Base-by-base conservation (phyloP, 352 stramenopile genomes). In the Globisporangium okanoganense region DNA sequence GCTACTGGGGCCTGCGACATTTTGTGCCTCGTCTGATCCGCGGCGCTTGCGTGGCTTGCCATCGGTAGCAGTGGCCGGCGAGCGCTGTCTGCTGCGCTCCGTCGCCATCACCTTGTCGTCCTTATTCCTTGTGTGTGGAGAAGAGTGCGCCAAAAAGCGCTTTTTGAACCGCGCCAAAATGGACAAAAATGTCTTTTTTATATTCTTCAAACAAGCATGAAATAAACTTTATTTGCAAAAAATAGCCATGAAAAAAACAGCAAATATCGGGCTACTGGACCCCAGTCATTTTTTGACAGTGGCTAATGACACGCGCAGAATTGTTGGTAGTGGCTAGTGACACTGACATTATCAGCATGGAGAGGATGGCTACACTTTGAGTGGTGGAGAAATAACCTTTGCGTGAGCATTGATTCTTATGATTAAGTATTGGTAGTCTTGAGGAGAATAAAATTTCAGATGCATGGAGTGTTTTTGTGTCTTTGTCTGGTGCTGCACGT, bases 101-200 rank as follows among this genome's bases (percentile, higher is more conserved):
- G 56, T 53, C 56, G 56, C 55, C 41, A 54, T 61, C 41, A 27
- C 43, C 12, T 5, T 41, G 13, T 20, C 38, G 14, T 45, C 12
- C n/a, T 57, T 20, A n/a, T 6, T 51, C 14, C 14, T n/a, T 51
- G 44, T 33, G 3, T 33, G 29, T n/a, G 29, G 29, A 33, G 6
- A 33, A 33, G 6, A 33, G 29, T 33, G 29, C 29, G 29, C 29
- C 29, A 33, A 33, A 33, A n/a, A n/a, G n/a, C n/a, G n/a, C n/a
- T n/a, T n/a, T n/a, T n/a, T n/a, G n/a, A n/a, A n/a, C n/a, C n/a
- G n/a, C n/a, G n/a, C n/a, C n/a, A n/a, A n/a, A 33, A 33, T 33
- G 29, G 29, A 33, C 29, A 33, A 33, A 33, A 33, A 33, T 33
- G 29, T 3, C 3, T 33, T 33, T 33, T 33, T 6, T 7, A 33